phyloP scores from a whole-genome alignment of 805 yeast species.

The Cyberlindnera maclurae region DNA sequence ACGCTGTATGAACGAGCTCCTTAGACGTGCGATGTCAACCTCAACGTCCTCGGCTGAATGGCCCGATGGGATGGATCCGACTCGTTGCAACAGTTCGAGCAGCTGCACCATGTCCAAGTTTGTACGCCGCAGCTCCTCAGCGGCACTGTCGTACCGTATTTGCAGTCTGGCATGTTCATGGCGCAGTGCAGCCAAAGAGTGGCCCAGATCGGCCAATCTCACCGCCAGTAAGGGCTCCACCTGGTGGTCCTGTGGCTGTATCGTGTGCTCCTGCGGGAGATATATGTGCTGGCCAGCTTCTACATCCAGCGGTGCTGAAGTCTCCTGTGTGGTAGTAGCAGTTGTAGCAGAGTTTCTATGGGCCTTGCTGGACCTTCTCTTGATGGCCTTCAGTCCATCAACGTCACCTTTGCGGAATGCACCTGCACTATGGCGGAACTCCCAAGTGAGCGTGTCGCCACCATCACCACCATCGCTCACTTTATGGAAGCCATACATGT shows the following conservation, averaged over 20 bases:
- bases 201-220: conserved; percentile 32
- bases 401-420: conserved; percentile 76
- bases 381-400: conserved; percentile 66
- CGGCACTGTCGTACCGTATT: conserved; percentile 39
- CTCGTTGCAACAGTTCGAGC: conserved; percentile 37
- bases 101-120: conserved; percentile 48
- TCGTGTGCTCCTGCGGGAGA: conserved; percentile 2
- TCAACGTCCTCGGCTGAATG: conserved; percentile 16
- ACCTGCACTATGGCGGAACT: conserved; percentile 78
- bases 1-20: conserved; percentile 23
- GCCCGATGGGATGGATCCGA: conserved; percentile 11
- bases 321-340: conserved; percentile 4
- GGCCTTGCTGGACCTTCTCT: conserved; percentile 58
- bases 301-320: conserved; percentile 17
- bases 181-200: conserved; percentile 30
- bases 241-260: not conserved
- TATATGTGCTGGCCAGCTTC: conserved; percentile 18
- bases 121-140: conserved; percentile 40
- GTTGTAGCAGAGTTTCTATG: conserved; percentile 13
- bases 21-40: conserved; percentile 18
- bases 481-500: conserved; percentile 67
- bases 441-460: conserved; percentile 51
- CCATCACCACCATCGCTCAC: conserved; percentile 29
- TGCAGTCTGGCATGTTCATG: conserved; percentile 37
- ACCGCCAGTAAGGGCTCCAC: conserved; percentile 21